Base-by-base conservation (phyloP, 108 stramenopile species). In the Cyclotella sp. region DNA sequence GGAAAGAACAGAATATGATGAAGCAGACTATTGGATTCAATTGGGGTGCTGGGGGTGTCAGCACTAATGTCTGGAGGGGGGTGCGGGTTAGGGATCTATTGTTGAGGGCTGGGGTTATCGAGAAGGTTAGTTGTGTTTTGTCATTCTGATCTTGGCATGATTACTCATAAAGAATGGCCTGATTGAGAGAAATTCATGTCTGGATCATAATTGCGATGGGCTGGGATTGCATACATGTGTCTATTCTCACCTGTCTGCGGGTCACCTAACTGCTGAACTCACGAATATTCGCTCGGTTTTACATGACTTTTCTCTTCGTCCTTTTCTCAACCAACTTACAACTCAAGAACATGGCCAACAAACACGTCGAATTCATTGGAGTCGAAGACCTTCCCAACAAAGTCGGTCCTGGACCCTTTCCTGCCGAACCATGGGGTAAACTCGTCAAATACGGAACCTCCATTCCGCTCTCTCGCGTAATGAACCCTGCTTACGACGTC, bases 1-100 rank as follows among this genome's bases (percentile, higher is more conserved):
- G 98, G 53, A 98, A 98, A 92, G 98, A 99, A 79, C 96, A 97
- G 86, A 99, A 98, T 81, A 96, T 97, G 94, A 91, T 97, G 62
- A 89, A 90, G 54, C 96, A 97, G 84, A 98, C 97, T 0, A 96
- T 98, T 61, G 98, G 98, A 21, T 98, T 98, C 80, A 97, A 93
- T 82, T 99, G 98, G 98, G 97, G 97, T 34, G 85, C 97, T 3
- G 92, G 90, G 39, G 98, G 96, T 39, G 93, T 97, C 12, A 86
- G 88, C 29, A 99, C 94, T 75, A 95, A 95, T 62, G 90, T 96
- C 10, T 99, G 96, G 96, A 97, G 95, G 79, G 98, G 98, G 34
- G 89, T 93, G 63, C 49, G 84, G 72, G 86, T 99, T 43, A 82
- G 95, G 51, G 97, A 97, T 72, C 79, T 99, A 74, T 85, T 99